Percentiles rank a stretch among this genome's conserved stretches.
Conservation (phyloP, 345 rosid genomes). For the Pseudoturritis turrita region DNA sequence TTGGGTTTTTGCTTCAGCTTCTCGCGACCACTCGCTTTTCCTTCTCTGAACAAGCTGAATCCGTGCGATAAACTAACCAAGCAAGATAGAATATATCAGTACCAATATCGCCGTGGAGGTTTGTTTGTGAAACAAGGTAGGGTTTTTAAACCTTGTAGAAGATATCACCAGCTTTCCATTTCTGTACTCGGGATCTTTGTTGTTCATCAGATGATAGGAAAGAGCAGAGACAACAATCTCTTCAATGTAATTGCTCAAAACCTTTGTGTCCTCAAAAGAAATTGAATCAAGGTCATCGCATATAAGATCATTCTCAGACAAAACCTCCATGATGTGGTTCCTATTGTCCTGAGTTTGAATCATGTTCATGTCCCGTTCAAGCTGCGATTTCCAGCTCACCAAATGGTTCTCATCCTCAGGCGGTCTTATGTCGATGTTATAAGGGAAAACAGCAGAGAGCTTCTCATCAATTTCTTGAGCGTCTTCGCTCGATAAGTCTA, state of each 20-base stretch:
- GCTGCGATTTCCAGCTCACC: conserved; percentile 89
- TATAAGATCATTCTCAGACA: conserved; percentile 78
- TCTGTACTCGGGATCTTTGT: conserved; percentile 66
- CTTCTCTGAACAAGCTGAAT: conserved; percentile 70
- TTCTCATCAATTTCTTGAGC: conserved; percentile 57
- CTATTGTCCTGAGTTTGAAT: conserved; percentile 85
- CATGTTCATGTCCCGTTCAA: conserved; percentile 94
- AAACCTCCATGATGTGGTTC: conserved; percentile 87
- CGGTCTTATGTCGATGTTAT: conserved; percentile 80
- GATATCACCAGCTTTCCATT: conserved; percentile 86
- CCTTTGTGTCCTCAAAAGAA: conserved; percentile 60
- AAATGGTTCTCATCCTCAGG: conserved; percentile 76
- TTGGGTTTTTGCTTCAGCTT: conserved; percentile 41
- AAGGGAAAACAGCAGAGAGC: conserved; percentile 69
- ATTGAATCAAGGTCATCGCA: conserved; percentile 83
- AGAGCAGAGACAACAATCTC: conserved; percentile 91
- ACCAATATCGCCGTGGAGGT: neutral
- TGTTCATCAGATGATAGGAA: conserved; percentile 85
- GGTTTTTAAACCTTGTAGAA: conserved; percentile 51
- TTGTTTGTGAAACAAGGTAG: neutral
- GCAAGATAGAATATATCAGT: conserved; percentile 4
- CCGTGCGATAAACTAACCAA: conserved; percentile 81
- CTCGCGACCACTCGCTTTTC: conserved; percentile 45
- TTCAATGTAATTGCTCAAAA: conserved; percentile 74
- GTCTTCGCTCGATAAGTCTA: conserved; percentile 42